Evolutionary conservation across 495 filamentous ascomycete genomes (phyloP).

Genomic region (Penicillium roqueforti): DNA sequence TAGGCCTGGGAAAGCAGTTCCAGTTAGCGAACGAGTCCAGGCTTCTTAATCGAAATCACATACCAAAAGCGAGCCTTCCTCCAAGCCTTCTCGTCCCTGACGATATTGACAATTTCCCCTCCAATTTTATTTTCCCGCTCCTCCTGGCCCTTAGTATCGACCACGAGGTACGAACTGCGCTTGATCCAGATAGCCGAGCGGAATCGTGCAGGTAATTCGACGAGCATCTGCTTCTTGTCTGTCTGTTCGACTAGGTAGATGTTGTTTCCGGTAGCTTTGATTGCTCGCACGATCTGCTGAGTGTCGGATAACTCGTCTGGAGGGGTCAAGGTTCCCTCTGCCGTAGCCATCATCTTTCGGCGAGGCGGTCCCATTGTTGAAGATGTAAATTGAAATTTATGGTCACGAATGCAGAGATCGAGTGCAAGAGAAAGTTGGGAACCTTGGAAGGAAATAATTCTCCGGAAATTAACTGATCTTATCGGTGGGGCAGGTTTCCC

Average conservation of each 20-base stretch:
- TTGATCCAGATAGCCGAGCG: slow-evolving; percentile 89
- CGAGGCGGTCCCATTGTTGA: slow-evolving; percentile 66
- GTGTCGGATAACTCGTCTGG: slow-evolving; percentile 58
- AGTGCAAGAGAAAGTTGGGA: neutral
- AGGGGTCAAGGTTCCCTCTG: slow-evolving; percentile 69
- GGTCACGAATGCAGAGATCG: neutral
- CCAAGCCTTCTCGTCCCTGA: slow-evolving; percentile 88
- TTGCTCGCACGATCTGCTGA: slow-evolving; percentile 68
- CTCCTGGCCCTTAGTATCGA: slow-evolving; percentile 65
- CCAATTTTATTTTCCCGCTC: slow-evolving; percentile 72
- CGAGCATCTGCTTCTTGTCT: slow-evolving; percentile 51
- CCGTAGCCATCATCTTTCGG: slow-evolving; percentile 67
- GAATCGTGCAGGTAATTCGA: slow-evolving; percentile 76
- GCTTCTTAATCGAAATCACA: slow-evolving; percentile 19
- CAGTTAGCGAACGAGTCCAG: neutral
- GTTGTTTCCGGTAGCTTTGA: slow-evolving; percentile 82
- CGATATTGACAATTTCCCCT: slow-evolving; percentile 90
- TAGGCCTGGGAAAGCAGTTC: slow-evolving; percentile 55
- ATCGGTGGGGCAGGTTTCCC: slow-evolving; percentile 19
- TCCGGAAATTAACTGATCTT: slow-evolving; percentile 20
- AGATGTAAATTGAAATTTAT: neutral
- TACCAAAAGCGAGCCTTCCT: slow-evolving; percentile 88
- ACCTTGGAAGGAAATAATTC: neutral
- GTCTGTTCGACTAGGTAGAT: slow-evolving; percentile 71
- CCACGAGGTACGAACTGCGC: slow-evolving; percentile 77